These are phyloP conservation scores for Skeletonema tropicum DNA, from an alignment of 108 stramenopile species.

Conservation along the genomic window DNA sequence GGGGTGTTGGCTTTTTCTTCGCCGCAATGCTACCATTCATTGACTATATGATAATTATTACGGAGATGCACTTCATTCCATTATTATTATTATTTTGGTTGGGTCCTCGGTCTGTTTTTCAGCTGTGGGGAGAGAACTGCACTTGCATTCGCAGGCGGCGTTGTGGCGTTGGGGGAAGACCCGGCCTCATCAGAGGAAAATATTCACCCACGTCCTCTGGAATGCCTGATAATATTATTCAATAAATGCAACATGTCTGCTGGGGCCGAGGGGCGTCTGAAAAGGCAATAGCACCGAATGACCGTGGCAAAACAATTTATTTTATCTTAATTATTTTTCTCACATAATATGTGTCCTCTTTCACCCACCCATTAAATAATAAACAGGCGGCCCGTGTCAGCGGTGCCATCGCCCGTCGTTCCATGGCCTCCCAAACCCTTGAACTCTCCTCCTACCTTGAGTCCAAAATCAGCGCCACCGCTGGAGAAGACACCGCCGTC, in stretches of 20 bases:
- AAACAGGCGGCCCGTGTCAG: conserved; percentile 67
- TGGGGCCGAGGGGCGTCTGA: background rate
- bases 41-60: background rate
- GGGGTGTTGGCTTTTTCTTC: too few relatives aligned
- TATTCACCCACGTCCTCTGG: background rate
- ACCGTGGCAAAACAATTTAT: background rate
- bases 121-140: too few relatives aligned
- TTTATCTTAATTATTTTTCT: background rate
- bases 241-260: background rate
- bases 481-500: conserved; percentile 85
- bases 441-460: conserved; percentile 97
- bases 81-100: too few relatives aligned
- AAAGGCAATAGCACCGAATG: background rate
- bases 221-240: background rate
- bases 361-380: background rate
- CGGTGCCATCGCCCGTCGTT: conserved; percentile 60
- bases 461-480: conserved; percentile 91
- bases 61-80: too few relatives aligned
- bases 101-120: too few relatives aligned
- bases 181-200: background rate
- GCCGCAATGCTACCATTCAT: background rate
- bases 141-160: too few relatives aligned
- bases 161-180: background rate
- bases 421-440: conserved; percentile 92
- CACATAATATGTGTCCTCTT: background rate